These are phyloP conservation scores for Hondaea fermentalgiana DNA, from an alignment of 108 stramenopile genomes.

Conservation along the genomic window DNA sequence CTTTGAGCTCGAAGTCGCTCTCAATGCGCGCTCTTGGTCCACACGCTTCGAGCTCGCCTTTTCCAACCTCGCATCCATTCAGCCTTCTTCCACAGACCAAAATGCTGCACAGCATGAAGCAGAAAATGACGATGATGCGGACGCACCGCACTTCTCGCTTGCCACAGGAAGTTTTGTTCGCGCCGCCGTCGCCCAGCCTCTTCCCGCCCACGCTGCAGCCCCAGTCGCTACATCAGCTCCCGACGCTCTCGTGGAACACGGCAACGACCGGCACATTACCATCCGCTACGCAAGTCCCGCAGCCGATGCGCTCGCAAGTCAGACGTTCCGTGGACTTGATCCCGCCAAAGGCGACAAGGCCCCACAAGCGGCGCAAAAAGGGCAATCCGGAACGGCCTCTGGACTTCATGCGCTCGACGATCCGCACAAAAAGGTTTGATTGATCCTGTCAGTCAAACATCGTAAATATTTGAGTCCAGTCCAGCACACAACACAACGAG, in stretches of 20 bases:
- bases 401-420: conserved; percentile 19
- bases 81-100: background rate
- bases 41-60: conserved; percentile 45
- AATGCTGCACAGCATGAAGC: conserved; percentile 18
- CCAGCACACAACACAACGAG: too few species aligned
- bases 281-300: conserved; percentile 32
- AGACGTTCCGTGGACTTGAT: conserved; percentile 70
- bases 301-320: conserved; percentile 59
- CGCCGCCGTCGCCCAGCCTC: conserved; percentile 18
- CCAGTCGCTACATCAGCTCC: background rate
- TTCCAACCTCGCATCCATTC: background rate
- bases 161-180: conserved; percentile 62
- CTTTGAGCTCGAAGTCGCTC: conserved; percentile 77
- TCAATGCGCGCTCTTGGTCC: conserved; percentile 74
- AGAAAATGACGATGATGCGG: conserved; percentile 13
- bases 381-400: conserved; percentile 69
- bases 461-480: too few species aligned
- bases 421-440: background rate
- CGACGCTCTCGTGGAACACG: background rate
- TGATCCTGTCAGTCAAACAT: too few species aligned
- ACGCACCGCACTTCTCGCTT: conserved; percentile 64
- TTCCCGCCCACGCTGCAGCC: background rate
- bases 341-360: conserved; percentile 58
- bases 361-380: conserved; percentile 55
- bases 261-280: conserved; percentile 17